These are phyloP conservation scores for Cenchrus americanus DNA, from an alignment of 176 grass and related monocot genomes.

Conservation along the genomic window DNA sequence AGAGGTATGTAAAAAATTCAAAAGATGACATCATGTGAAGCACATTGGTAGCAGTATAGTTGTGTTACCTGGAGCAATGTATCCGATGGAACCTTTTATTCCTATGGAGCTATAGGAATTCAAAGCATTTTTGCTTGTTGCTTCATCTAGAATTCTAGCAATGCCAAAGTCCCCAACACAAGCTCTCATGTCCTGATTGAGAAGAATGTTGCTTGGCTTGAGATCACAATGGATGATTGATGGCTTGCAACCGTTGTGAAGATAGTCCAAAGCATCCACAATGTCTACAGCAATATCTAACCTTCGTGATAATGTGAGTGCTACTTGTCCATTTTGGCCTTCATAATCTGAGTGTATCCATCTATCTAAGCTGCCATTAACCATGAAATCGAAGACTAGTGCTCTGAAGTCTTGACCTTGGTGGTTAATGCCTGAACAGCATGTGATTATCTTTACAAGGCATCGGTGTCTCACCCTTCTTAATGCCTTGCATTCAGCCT, in stretches of 20 bases:
- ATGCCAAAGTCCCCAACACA: conserved; percentile 58
- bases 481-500: conserved; percentile 46
- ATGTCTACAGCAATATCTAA: conserved; percentile 22
- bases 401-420: conserved; percentile 48
- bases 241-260: conserved; percentile 33
- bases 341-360: conserved; percentile 43
- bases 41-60: not conserved
- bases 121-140: not conserved
- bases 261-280: conserved; percentile 40
- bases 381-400: conserved; percentile 41
- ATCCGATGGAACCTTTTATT: conserved; percentile 55
- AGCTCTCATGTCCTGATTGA: conserved; percentile 47
- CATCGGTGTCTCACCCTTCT: conserved; percentile 44
- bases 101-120: conserved; percentile 27
- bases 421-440: conserved; percentile 39
- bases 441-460: conserved; percentile 46
- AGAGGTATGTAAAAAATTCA: not conserved
- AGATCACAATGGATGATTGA: conserved; percentile 61
- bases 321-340: not conserved
- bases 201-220: conserved; percentile 71
- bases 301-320: conserved; percentile 36
- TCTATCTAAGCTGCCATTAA: conserved; percentile 39
- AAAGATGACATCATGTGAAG: not conserved
- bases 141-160: conserved; percentile 42
- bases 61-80: conserved; percentile 56